Evolutionary conservation across 208 protist genomes (phyloP).

Genomic region (Acanthamoeba quina): DNA sequence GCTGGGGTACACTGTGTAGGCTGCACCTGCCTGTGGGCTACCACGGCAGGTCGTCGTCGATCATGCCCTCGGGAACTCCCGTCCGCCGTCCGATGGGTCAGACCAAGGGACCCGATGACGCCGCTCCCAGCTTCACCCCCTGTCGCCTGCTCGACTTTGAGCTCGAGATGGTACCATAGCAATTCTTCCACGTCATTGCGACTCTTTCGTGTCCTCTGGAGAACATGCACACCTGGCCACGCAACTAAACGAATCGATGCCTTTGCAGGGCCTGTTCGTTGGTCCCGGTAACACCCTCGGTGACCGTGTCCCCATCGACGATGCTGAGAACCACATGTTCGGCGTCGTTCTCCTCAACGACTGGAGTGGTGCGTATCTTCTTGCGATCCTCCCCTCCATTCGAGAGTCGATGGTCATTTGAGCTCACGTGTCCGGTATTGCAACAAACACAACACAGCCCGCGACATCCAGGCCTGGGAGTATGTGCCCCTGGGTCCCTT

Average conservation of each 20-base stretch:
- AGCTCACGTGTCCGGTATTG: too few species aligned
- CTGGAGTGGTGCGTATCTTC: constrained; percentile 87
- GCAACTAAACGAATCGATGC: too few species aligned
- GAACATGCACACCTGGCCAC: too few species aligned
- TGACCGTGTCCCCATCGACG: constrained; percentile 87
- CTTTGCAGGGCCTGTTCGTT: constrained; percentile 88
- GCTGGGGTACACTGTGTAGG: constrained; percentile 41
- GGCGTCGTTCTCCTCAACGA: constrained; percentile 94
- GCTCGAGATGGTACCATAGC: constrained; percentile 87
- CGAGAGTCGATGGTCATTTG: too few species aligned
- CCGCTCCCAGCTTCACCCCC: constrained; percentile 81
- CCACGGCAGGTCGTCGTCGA: constrained; percentile 92
- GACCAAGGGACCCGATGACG: constrained; percentile 79
- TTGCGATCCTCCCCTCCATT: neutral
- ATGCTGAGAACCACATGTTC: constrained; percentile 92
- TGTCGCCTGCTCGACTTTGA: constrained; percentile 91
- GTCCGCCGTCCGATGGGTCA: constrained; percentile 91
- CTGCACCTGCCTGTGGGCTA: constrained; percentile 94
- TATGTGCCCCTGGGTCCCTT: constrained; percentile 95
- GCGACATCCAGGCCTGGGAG: constrained; percentile 94
- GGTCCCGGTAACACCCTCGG: constrained; percentile 89
- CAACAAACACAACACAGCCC: constrained; percentile 66
- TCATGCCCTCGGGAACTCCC: constrained; percentile 90
- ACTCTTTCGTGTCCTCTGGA: too few species aligned
- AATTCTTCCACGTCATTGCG: too few species aligned